Base-by-base conservation (phyloP, 2,329 filamentous ascomycete genomes). In the Exophiala sideris region DNA sequence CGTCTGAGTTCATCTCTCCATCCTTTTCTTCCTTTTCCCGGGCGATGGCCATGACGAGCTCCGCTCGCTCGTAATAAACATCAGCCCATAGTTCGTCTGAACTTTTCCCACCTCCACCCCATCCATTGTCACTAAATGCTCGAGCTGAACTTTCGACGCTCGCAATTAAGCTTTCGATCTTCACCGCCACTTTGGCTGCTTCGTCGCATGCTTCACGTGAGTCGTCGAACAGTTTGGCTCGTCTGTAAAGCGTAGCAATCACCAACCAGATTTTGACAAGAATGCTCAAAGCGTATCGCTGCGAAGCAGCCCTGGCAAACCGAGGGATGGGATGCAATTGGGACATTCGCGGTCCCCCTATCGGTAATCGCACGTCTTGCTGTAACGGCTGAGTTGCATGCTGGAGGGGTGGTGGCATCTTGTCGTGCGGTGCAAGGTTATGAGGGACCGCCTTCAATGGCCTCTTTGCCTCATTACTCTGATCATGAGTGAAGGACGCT, bases 191-290 rank as follows among this genome's bases (percentile, higher is more conserved):
- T 66, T 88, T 88, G 55, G 84, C 79, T 1, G 92, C 94, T 75
- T 97, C 94, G 9, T 84, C 79, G 24, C 91, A 82, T 5, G 92
- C 90, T 48, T 86, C 88, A 62, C 82, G 83, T 10, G 88, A 85
- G 68, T 97, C 92, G 16, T 91, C 86, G 51, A 84, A 83, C 75
- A 95, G 84, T 7, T 81, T 82, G 6, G 92, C 89, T 49, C 90
- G 83, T 24, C 90, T 83, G 67, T 97, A 99, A 60, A 97, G 85
- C 0, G 87, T 87, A 2, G 90, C 87, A 57, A 96, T 90, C 67
- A 94, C 87, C 7, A 96, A 77, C 94, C 94, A 99, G 32, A 96
- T 85, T 61, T 86, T 87, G 16, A 91, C 76, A 12, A 99, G 71
- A 9, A 85, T 67, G 3, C 76, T 76, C 10, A 83, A 72, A 12